A percentile compares a stretch with the other conserved stretches of the same genome.
These are phyloP conservation scores for Aspergillus bombycis DNA, from an alignment of 2,329 filamentous ascomycete genomes.

Conservation along the genomic window DNA sequence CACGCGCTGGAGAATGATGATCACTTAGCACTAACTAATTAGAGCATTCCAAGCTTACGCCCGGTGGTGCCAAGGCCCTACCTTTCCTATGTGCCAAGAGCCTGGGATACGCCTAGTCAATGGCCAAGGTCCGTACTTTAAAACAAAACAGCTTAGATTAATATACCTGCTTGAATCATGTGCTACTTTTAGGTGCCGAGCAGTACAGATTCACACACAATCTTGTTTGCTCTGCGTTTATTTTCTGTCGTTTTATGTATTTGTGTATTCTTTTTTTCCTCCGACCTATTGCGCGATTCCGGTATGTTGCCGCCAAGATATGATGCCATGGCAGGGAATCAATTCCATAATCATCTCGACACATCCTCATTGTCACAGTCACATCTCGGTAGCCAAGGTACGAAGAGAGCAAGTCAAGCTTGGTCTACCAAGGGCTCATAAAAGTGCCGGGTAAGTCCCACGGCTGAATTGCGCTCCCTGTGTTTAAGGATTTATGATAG, in stretches of 20 bases:
- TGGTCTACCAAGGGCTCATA: background rate
- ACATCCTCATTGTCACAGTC: background rate
- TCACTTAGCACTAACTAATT: background rate
- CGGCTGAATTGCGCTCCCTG: fast-evolving
- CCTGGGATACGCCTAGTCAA: background rate
- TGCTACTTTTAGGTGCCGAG: background rate
- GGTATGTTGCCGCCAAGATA: background rate
- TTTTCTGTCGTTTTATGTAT: background rate
- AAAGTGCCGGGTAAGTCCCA: background rate
- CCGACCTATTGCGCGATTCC: no score
- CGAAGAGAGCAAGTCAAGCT: background rate
- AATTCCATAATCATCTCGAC: background rate
- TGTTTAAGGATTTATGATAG: background rate
- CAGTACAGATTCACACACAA: background rate
- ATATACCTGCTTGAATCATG: background rate
- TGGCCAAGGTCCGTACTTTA: background rate
- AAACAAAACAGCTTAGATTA: background rate
- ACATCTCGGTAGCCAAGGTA: background rate
- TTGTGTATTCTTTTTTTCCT: background rate
- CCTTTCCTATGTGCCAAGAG: background rate
- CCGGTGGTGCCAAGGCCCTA: background rate
- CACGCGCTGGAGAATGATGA: background rate
- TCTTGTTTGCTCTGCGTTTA: no score
- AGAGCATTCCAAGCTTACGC: fast-evolving
- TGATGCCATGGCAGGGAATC: background rate